Evolutionary conservation across 306 rosid species (phyloP), one percentile per base, ranked within the genome.

Genomic region (Castanea crenata): DNA sequence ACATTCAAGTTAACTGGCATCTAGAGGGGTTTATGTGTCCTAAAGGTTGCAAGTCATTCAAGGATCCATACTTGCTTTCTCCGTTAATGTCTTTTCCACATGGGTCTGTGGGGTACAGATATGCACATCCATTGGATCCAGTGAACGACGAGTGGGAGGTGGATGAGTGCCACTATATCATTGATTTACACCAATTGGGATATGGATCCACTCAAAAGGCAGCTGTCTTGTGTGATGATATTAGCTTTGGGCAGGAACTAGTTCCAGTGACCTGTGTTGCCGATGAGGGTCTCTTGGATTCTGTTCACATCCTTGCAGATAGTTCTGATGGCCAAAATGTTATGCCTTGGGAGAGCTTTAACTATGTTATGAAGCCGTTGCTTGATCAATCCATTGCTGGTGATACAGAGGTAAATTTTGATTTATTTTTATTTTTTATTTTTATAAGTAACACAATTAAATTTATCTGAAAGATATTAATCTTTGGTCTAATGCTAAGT

Each of bases 241-340:
- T 96, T 79, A 96, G 99, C 90, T 91, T 86, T 75, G 99, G 99
- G 81, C 86, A 84, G 86, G 99, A 96, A 88, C 75, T 83, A 25
- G 76, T 90, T 86, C 93, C 97, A 1, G 92, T 96, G 89, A 79
- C 81, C 75, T 96, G 99, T 74, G 89, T 91, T 27, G 91, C 86
- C 62, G 96, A 96, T 85, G 83, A 91, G 74, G 91, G 80, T 74
- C 84, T 83, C 74, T 54, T 75, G 82, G 83, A 87, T 85, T 89
- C 97, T 74, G 85, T 81, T 85, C 83, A 83, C 76, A 54, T 61
- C 75, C 78, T 78, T 27, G 25, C 19, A 21, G 79, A 79, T 52
- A 74, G 86, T 76, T 80, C 86, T 41, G 79, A 84, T 78, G 82
- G 81, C 52, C 85, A 89, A 84, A 83, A 82, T 83, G 69, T 29